phyloP scores from a whole-genome alignment of 768 basidiomycete genomes.

The Podaxis pistillaris region DNA sequence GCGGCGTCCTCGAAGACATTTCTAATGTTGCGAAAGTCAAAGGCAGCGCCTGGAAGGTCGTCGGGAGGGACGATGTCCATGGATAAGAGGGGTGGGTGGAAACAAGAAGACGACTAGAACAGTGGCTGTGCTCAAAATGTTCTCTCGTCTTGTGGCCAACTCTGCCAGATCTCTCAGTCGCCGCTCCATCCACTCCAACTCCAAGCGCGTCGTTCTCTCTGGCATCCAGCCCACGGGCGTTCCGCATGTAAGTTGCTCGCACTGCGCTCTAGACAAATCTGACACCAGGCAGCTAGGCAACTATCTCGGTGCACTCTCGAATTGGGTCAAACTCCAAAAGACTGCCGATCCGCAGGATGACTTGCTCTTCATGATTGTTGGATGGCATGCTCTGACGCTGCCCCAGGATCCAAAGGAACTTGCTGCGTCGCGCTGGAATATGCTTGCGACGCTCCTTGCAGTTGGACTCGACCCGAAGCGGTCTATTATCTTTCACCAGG shows the following conservation, averaged over 20 bases:
- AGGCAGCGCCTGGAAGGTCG: conserved; percentile 50
- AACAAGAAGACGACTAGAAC: background rate
- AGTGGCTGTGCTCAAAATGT: conserved; percentile 34
- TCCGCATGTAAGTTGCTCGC: conserved; percentile 63
- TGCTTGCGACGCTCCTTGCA: conserved; percentile 82
- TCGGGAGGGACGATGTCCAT: conserved; percentile 4
- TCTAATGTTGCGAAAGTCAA: conserved; percentile 64
- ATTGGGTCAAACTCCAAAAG: conserved; percentile 84
- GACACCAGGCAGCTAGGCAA: conserved; percentile 73
- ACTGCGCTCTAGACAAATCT: background rate
- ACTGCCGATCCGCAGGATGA: conserved; percentile 54
- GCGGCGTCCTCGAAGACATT: conserved; percentile 58
- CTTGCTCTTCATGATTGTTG: conserved; percentile 85
- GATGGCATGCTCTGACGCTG: conserved; percentile 92
- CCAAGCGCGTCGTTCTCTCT: conserved; percentile 63
- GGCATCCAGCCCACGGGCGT: conserved; percentile 94
- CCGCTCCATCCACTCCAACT: conserved; percentile 2
- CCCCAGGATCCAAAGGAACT: conserved; percentile 78
- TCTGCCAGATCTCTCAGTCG: conserved; percentile 3
- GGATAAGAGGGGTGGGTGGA: background rate
- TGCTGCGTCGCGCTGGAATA: conserved; percentile 61
- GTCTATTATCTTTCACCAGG: conserved; percentile 83
- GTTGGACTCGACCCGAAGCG: conserved; percentile 79
- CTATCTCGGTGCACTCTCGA: conserved; percentile 85
- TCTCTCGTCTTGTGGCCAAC: conserved; percentile 13